A percentile compares a stretch with the other conserved stretches of the same genome.
phyloP scores from a whole-genome alignment of 2,329 filamentous ascomycete genomes.

The Hypoxylon sp. region DNA sequence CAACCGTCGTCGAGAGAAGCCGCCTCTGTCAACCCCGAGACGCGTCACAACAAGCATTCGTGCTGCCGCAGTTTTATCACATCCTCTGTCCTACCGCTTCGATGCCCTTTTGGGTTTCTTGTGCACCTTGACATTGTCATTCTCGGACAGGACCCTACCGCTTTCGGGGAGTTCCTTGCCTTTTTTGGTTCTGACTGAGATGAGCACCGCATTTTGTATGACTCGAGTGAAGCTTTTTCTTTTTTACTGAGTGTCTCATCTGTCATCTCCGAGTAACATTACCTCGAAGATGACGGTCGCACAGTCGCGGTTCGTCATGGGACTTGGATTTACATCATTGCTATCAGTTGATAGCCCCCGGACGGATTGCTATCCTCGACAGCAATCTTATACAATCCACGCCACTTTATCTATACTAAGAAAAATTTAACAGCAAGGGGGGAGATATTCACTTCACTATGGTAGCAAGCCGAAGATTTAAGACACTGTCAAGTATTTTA shows the following conservation, averaged over 20 bases:
- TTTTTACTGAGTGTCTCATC: constrained; percentile 37
- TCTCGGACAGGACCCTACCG: constrained; percentile 37
- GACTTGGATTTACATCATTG: not conserved
- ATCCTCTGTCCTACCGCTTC: constrained; percentile 30
- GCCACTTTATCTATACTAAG: constrained; percentile 15
- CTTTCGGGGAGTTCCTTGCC: constrained; percentile 38
- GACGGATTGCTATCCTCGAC: not conserved
- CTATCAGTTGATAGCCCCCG: not conserved
- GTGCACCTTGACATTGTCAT: constrained; percentile 31
- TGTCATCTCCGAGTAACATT: constrained; percentile 40
- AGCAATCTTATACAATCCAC: constrained; percentile 8
- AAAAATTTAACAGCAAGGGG: too few relatives aligned
- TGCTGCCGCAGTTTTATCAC: constrained; percentile 37
- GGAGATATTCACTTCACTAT: too few relatives aligned
- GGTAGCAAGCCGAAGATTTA: too few relatives aligned
- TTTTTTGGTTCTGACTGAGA: constrained; percentile 36
- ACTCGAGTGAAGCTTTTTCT: constrained; percentile 31
- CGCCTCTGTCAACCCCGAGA: constrained; percentile 38
- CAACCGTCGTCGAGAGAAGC: constrained; percentile 23
- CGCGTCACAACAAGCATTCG: constrained; percentile 37
- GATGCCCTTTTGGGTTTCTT: constrained; percentile 31
- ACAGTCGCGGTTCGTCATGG: constrained; percentile 25
- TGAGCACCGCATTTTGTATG: constrained; percentile 37
- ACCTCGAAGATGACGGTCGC: constrained; percentile 32
- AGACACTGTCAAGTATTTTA: too few relatives aligned